Evolutionary conservation across 148 eudicot genomes (phyloP).

Genomic region (Vaccinium corymbosum): DNA sequence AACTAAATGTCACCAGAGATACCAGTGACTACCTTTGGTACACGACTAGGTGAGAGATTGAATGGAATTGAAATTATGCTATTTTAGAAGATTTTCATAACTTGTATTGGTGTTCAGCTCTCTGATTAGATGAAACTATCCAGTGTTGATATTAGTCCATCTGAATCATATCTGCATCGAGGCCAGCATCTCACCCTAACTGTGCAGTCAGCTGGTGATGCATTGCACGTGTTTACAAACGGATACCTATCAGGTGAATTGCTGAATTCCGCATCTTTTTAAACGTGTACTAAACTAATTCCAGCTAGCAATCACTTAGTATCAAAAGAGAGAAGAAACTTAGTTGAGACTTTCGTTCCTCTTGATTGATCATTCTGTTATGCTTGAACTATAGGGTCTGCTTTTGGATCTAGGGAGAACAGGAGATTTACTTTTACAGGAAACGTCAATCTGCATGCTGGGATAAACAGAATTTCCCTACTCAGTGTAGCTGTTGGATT

Average conservation of each 20-base stretch:
- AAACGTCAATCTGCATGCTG: slow-evolving; percentile 56
- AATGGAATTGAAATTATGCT: background rate
- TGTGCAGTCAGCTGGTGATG: slow-evolving; percentile 76
- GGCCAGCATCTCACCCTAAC: slow-evolving; percentile 51
- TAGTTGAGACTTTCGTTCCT: background rate
- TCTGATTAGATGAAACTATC: slow-evolving; percentile 15
- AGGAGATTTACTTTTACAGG: slow-evolving; percentile 48
- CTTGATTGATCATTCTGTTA: background rate
- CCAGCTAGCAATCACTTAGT: background rate
- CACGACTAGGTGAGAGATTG: slow-evolving; percentile 60
- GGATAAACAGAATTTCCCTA: slow-evolving; percentile 68
- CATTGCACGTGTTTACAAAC: slow-evolving; percentile 72
- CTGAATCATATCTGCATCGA: slow-evolving; percentile 57
- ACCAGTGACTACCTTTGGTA: slow-evolving; percentile 92
- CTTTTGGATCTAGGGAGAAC: slow-evolving; percentile 51
- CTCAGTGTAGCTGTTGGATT: slow-evolving; percentile 87
- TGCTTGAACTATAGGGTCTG: slow-evolving; percentile 52
- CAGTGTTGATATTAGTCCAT: slow-evolving; percentile 64
- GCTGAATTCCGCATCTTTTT: background rate
- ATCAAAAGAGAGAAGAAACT: background rate
- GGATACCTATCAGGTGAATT: slow-evolving; percentile 61
- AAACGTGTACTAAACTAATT: background rate
- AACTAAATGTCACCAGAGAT: slow-evolving; percentile 83
- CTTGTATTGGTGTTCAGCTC: background rate
- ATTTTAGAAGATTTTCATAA: background rate